Percentiles rank a stretch among this genome's conserved stretches.
Conservation (phyloP, 2,329 filamentous ascomycete species). For the Aureobasidium sp. region DNA sequence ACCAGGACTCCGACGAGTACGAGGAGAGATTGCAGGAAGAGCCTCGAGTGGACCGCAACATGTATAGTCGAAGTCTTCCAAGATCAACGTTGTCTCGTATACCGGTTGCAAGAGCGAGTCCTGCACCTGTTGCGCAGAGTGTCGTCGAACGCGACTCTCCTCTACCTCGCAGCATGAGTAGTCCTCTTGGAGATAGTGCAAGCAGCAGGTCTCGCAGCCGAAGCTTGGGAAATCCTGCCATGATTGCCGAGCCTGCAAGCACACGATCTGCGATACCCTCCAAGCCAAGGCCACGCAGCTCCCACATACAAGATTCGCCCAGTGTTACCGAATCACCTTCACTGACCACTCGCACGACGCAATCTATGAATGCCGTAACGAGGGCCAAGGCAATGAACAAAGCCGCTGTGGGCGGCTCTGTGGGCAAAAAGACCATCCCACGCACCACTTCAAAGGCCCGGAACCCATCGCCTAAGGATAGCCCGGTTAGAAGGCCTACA, state of each 20-base stretch:
- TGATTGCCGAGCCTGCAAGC: not conserved
- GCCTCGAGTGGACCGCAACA: slow-evolving; percentile 42
- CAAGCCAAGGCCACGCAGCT: slow-evolving; percentile 3
- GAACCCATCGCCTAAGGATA: slow-evolving; percentile 23
- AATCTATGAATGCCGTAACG: not conserved
- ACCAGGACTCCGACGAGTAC: slow-evolving; percentile 5
- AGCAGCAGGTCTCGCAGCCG: slow-evolving; percentile 64
- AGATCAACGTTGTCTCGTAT: slow-evolving; percentile 64
- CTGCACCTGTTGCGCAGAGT: slow-evolving; percentile 63
- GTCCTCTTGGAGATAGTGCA: slow-evolving; percentile 39
- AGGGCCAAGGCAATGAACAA: slow-evolving; percentile 9
- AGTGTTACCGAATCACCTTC: not conserved
- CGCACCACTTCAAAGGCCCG: not conserved
- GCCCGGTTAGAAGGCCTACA: slow-evolving; percentile 17
- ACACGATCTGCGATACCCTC: not conserved
- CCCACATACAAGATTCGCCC: slow-evolving; percentile 1
- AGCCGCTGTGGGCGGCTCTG: not conserved
- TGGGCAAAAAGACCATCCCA: slow-evolving; percentile 6
- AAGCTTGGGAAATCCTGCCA: slow-evolving; percentile 44
- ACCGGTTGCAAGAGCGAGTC: slow-evolving; percentile 73
- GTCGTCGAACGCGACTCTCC: slow-evolving; percentile 67
- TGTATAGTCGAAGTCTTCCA: slow-evolving; percentile 34
- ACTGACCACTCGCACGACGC: not conserved
- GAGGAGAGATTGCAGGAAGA: slow-evolving; percentile 9
- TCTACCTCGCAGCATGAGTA: slow-evolving; percentile 45